Percentiles rank a stretch among this genome's conserved stretches.
Conservation (phyloP, 352 stramenopile species). For the Elongisporangium anandrum region DNA sequence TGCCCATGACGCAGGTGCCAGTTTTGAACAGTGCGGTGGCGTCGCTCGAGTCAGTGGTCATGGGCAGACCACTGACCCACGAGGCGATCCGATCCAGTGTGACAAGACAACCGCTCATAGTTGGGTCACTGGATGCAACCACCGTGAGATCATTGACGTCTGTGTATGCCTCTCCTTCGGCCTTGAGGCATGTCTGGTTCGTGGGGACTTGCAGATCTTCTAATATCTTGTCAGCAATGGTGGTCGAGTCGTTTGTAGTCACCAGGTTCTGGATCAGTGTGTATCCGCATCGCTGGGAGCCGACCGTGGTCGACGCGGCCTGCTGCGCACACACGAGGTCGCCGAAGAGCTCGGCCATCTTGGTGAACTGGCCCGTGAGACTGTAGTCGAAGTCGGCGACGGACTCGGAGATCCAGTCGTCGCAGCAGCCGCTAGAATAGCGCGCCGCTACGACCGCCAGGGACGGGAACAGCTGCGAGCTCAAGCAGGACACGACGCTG, state of each 20-base stretch:
- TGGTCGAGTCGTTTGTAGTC: slow-evolving; percentile 20
- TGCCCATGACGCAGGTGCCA: slow-evolving; percentile 32
- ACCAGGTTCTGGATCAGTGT: slow-evolving; percentile 36
- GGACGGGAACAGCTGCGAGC: slow-evolving; percentile 43
- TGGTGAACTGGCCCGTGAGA: slow-evolving; percentile 51
- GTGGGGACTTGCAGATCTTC: slow-evolving; percentile 44
- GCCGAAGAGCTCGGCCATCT: slow-evolving; percentile 45
- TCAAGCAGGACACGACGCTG: slow-evolving; percentile 43
- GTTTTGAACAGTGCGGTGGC: slow-evolving; percentile 34
- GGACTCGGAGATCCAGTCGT: slow-evolving; percentile 35
- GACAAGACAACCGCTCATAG: slow-evolving; percentile 41
- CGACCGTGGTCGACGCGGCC: slow-evolving; percentile 28
- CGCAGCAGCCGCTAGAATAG: slow-evolving; percentile 45
- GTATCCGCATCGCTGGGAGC: slow-evolving; percentile 47
- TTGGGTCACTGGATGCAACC: slow-evolving; percentile 14
- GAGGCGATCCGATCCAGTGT: slow-evolving; percentile 39
- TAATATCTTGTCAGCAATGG: slow-evolving; percentile 30
- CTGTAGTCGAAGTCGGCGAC: slow-evolving; percentile 49
- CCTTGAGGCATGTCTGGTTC: slow-evolving; percentile 43
- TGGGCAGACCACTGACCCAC: slow-evolving; percentile 36
- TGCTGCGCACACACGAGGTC: slow-evolving; percentile 51
- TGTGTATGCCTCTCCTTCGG: slow-evolving; percentile 42
- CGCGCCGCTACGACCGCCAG: slow-evolving; percentile 44
- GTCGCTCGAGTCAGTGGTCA: slow-evolving; percentile 24
- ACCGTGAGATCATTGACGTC: slow-evolving; percentile 30